Evolutionary conservation across 129 eudicot species (phyloP), one percentile per base, ranked within the genome.

Genomic region (Oenanthe sinensis): DNA sequence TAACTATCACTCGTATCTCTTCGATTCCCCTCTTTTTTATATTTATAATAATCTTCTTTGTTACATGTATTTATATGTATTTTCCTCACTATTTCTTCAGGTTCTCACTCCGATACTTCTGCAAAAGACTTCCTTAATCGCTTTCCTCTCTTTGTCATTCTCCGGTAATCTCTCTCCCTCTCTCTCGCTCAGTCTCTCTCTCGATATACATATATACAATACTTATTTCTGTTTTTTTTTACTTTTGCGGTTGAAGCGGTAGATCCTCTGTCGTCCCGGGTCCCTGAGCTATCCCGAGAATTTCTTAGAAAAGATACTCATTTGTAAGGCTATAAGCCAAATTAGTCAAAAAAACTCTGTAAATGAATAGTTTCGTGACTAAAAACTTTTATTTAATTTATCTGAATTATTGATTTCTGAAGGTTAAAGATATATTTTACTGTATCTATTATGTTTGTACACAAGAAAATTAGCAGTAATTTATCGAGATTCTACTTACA

Each of bases 81-180:
- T 3, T 2, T 14, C 4, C 8, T 60, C 19, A 5, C 63, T 44
- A 68, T 85, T 80, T 81, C 88, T 80, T 81, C 88, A 94, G 98
- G 92, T 43, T 77, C 83, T 80, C 87, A 82, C n/a, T 87, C 93
- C 44, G 97, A 94, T 65, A 83, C 86, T 47, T 88, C 97, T 28
- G 91, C 85, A 11, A 88, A 90, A 82, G 91, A 91, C 1, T 94
- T 94, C 58, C 97, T 94, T n/a, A 22, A 55, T 62, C 92, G 91
- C 30, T 94, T 88, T 77, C 98, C 98, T 19, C 96, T 94, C 62
- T 90, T 92, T 33, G 86, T 88, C 46, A 88, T 94, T 55, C 87
- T 94, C 85, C 86, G 82, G 98, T 91, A 85, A 74, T 72, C 4
- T 15, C 39, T 68, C 73, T 68, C 40, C 15, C 17, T 26, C 39